phyloP scores from a whole-genome alignment of 768 basidiomycete species.

The Pulveroboletus ravenelii region DNA sequence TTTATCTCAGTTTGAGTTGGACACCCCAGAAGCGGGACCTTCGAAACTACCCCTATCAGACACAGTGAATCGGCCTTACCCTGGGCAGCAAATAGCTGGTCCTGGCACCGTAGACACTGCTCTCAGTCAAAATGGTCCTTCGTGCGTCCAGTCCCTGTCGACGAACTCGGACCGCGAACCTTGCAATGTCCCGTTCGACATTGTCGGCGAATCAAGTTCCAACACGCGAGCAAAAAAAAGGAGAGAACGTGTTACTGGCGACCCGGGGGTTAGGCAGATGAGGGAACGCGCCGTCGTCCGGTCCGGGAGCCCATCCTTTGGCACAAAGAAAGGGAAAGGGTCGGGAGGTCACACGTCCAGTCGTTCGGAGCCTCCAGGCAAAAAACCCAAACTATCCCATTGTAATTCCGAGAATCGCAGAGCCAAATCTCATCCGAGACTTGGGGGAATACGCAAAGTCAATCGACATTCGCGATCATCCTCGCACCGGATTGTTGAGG shows the following conservation, averaged over 20 bases:
- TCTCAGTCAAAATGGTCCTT: neutral
- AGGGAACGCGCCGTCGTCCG: slow-evolving; percentile 5
- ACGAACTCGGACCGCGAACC: neutral
- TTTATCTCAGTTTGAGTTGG: slow-evolving; percentile 25
- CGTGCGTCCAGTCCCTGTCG: neutral
- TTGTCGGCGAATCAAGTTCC: neutral
- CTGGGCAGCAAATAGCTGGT: slow-evolving; percentile 1
- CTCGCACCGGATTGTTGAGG: slow-evolving; percentile 2
- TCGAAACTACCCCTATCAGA: slow-evolving; percentile 20
- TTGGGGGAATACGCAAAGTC: neutral
- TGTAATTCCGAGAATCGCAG: neutral
- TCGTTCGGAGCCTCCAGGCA: slow-evolving; percentile 14
- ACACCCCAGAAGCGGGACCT: slow-evolving; percentile 17
- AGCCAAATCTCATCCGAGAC: neutral
- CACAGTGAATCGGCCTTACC: slow-evolving; percentile 16
- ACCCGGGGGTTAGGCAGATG: neutral
- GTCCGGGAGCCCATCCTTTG: neutral
- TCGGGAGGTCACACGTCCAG: neutral
- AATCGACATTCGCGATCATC: slow-evolving; percentile 8
- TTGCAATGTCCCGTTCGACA: neutral
- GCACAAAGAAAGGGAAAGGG: neutral
- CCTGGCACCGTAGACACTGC: neutral
- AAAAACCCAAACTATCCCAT: slow-evolving; percentile 18
- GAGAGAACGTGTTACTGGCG: neutral
- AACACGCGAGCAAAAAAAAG: slow-evolving; percentile 10